phyloP scores from a whole-genome alignment of 2,329 filamentous ascomycete genomes.

The Rutstroemia sydowiana region DNA sequence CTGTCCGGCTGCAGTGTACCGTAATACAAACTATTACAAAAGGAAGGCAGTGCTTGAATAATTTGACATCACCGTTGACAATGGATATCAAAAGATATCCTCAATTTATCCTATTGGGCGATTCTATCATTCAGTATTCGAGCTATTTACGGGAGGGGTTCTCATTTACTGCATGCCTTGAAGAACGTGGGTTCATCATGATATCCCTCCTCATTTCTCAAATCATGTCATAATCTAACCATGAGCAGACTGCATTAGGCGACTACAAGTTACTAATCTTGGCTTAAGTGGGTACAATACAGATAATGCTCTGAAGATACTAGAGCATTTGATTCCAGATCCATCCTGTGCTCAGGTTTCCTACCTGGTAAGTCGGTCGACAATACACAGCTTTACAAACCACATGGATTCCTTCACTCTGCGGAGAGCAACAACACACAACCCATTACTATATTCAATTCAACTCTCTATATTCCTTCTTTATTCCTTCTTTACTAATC shows the following conservation, averaged over 20 bases:
- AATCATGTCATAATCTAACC: conserved; percentile 8
- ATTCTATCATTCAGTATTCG: conserved; percentile 74
- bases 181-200: conserved; percentile 19
- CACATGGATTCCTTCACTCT: not conserved
- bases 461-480: not conserved
- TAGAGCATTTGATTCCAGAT: conserved; percentile 66
- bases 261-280: conserved; percentile 80
- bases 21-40: too few species aligned
- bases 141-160: conserved; percentile 58
- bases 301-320: conserved; percentile 59
- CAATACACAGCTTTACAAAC: not conserved
- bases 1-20: too few species aligned
- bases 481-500: not conserved
- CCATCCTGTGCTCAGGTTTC: conserved; percentile 54
- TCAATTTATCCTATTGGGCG: conserved; percentile 79
- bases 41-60: not conserved
- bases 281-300: conserved; percentile 82
- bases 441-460: not conserved
- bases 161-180: conserved; percentile 62
- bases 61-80: not conserved
- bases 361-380: conserved; percentile 43
- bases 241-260: conserved; percentile 60
- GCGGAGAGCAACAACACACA: not conserved
- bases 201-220: conserved; percentile 6
- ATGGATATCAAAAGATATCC: conserved; percentile 5